Evolutionary conservation across 2,329 filamentous ascomycete genomes (phyloP), one percentile per base, ranked within the genome.

Genomic region (Xylaria arbuscula): DNA sequence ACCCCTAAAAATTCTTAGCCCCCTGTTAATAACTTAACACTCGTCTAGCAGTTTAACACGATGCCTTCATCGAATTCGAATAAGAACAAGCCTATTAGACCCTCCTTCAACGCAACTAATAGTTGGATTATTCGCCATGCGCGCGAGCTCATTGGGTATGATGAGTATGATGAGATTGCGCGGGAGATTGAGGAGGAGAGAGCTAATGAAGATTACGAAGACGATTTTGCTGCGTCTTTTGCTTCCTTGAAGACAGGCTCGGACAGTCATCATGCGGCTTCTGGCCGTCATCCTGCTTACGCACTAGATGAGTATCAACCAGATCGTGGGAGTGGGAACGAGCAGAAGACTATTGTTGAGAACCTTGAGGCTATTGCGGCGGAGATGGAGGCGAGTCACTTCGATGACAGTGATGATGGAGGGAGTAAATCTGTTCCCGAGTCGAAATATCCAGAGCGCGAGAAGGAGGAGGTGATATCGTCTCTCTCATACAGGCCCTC

Each of bases 111-210:
- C n/a, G 67, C 63, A 1, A 69, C 40, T 7, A 66, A 63, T 22
- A 56, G 54, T 13, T 69, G 63, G 67, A 48, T 69, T 11, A 56
- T 67, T 34, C 17, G 5, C 10, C 63, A 19, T 7, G 63, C 63
- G 1, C 67, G 67, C n/a, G 48, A 36, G 17, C 40, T 66, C 40
- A 56, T 69, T 13, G 19, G 17, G 10, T 65, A 58, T 5, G 57
- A 68, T 3, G 6, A 4, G 3, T 53, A 53, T n/a, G 45, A 17
- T 45, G 24, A 28, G 0, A n/a, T 60, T 10, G 32, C 60, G 13
- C 22, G 58, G 6, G 59, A 47, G 40, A 32, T 51, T 1, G 34
- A 60, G 3, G 28, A 40, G 48, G 22, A 36, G n/a, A 8, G 40
- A 59, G 28, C 15, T 1, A 10, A 50, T 9, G 48, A 13, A 19